Evolutionary conservation across 2,329 filamentous ascomycete genomes (phyloP), one percentile per base, ranked within the genome.

Genomic region (Fusarium neocosmosporiellum): DNA sequence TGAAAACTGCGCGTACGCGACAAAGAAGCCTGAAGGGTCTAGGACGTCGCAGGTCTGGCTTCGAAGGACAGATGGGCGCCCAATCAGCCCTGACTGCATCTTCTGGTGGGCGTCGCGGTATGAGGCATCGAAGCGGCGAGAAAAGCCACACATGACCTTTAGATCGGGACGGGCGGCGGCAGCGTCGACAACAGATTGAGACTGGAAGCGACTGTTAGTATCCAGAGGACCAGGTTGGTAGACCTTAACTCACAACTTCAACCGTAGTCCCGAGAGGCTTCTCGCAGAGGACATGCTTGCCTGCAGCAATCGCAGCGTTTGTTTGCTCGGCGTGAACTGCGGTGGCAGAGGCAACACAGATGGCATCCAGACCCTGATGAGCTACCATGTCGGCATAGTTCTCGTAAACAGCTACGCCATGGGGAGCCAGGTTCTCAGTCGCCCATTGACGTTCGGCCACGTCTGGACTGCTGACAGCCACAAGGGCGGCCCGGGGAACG

Each of bases 1-100:
- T 4, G 84, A 87, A 81, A 88, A 89, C 70, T 89, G 83, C 10
- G 90, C 89, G 80, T 92, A 92, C 31, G 86, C 84, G 60, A 92
- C 89, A 80, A 92, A 48, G 20, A 29, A 29, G 24, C 22, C 22
- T 24, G 22, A 24, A 16, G 43, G 20, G 43, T 48, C 43, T 20
- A 48, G 43, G 16, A 29, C 20, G 7, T 48, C 43, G 16, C 43
- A 48, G 14, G 43, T 29, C 43, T 48, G 43, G 14, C 22, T 29
- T 24, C 43, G 43, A 48, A 48, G 20, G 13, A 48, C 13, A n/a
- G 24, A 92, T 84, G 89, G 87, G 1, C 85, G 83, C 9, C 90
- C 91, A 70, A 92, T 91, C 39, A 84, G 75, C 18, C 90, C 90
- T 1, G 80, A 73, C 34, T 84, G 78, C 74, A 88, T 85, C 72